Base-by-base conservation (phyloP, 352 stramenopile species). In the Phytophthora ohioensis region DNA sequence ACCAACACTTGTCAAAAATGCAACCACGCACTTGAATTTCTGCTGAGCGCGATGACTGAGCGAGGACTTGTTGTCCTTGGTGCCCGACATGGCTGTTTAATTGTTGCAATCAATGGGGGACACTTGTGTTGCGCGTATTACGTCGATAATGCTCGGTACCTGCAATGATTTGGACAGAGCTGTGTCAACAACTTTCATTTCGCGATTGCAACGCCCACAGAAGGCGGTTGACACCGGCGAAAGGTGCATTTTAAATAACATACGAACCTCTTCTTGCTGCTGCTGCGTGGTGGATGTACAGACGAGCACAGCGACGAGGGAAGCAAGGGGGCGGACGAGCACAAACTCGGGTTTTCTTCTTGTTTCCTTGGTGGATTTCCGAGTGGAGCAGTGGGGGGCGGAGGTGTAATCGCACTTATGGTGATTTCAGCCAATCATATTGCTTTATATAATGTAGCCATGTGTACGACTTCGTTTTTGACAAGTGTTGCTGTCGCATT, bases 31-130 rank as follows among this genome's bases (percentile, higher is more conserved):
- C 87, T 95, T 95, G 81, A 91, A 95, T 69, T 95, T 95, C 69
- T 93, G 88, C 78, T 95, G 88, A 34, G 88, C 88, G 55, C 88
- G 88, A 71, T 95, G 88, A 68, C 84, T 89, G 59, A 95, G 78
- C 76, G 88, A 95, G 49, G 85, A 91, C 78, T 93, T 95, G 80
- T 92, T 95, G 75, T 93, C 85, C 71, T 95, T 93, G 8, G 76
- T 71, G 30, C 79, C 81, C 62, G 84, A 92, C 86, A 94, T 93
- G 62, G 12, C 10, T 45, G 17, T n/a, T 9, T n/a, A 41, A 2
- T 27, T 31, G 47, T 41, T 72, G 42, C 49, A 64, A 30, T 70
- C 43, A 62, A 62, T 70, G 52, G 17, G 7, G 31, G 8, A 67
- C 47, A 35, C 54, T 69, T 63, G 47, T 34, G 5, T 58, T 65